Percentiles rank a stretch among this genome's conserved stretches.
Conservation (phyloP, 106 monocot species). For the Dioscorea zingiberensis region DNA sequence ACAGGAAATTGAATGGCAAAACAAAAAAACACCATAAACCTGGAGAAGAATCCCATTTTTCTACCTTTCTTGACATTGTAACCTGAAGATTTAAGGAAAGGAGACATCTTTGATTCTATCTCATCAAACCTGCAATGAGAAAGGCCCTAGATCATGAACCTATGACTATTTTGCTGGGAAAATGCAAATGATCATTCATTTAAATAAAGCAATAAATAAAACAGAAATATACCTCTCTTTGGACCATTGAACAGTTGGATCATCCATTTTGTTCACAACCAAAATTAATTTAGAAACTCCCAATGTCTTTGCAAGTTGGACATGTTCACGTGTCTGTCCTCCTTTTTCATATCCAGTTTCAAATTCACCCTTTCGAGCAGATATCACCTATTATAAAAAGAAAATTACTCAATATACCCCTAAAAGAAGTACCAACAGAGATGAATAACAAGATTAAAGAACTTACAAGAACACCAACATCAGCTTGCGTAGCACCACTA, state of each 20-base stretch:
- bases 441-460: conserved; percentile 7
- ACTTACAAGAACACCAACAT: conserved; percentile 87
- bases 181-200: no score
- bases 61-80: conserved; percentile 94
- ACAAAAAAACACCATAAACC: no score
- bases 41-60: no score
- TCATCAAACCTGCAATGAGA: conserved; percentile 70
- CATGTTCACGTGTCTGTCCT: conserved; percentile 94
- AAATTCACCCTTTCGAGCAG: conserved; percentile 98
- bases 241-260: conserved; percentile 86
- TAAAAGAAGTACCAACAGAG: background rate
- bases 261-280: conserved; percentile 97
- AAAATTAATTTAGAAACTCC: conserved; percentile 91
- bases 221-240: conserved; percentile 60
- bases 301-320: conserved; percentile 89
- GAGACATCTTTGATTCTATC: conserved; percentile 87
- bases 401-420: background rate
- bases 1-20: no score
- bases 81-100: conserved; percentile 78
- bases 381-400: conserved; percentile 59
- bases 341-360: conserved; percentile 99
- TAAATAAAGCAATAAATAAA: background rate
- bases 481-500: conserved; percentile 98
- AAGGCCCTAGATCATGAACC: no score
- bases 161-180: no score